phyloP scores from a whole-genome alignment of 352 stramenopile species.

The Phytopythium litorale region DNA sequence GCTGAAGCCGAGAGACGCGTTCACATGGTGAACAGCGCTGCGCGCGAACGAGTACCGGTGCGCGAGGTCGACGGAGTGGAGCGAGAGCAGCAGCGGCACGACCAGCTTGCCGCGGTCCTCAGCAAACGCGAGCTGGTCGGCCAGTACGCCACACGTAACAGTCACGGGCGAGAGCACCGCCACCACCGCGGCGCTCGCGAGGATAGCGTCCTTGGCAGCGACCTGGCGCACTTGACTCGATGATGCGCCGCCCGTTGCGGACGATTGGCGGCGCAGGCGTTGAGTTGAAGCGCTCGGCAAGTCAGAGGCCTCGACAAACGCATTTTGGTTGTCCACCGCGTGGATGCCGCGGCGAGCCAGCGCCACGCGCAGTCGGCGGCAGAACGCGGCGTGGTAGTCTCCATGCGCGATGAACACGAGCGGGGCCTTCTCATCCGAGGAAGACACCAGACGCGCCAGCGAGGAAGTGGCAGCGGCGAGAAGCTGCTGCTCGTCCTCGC shows the following conservation, averaged over 20 bases:
- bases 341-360: constrained; percentile 56
- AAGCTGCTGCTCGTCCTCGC: background rate
- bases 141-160: constrained; percentile 59
- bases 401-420: constrained; percentile 79
- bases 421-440: constrained; percentile 4
- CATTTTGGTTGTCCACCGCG: constrained; percentile 48
- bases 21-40: constrained; percentile 75
- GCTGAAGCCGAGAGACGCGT: constrained; percentile 68
- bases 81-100: constrained; percentile 66
- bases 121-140: constrained; percentile 77
- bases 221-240: constrained; percentile 61
- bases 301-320: background rate
- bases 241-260: constrained; percentile 14
- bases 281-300: background rate
- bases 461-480: background rate
- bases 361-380: constrained; percentile 45
- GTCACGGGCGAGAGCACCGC: constrained; percentile 69
- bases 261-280: constrained; percentile 6
- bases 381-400: constrained; percentile 71
- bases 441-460: background rate
- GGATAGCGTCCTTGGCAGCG: constrained; percentile 69
- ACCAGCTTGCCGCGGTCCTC: constrained; percentile 76
- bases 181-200: constrained; percentile 61
- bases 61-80: constrained; percentile 66
- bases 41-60: constrained; percentile 82